Percentiles rank a stretch among this genome's conserved stretches.
Conservation (phyloP, 2,329 filamentous ascomycete genomes). For the Daldinia eschscholtzii region DNA sequence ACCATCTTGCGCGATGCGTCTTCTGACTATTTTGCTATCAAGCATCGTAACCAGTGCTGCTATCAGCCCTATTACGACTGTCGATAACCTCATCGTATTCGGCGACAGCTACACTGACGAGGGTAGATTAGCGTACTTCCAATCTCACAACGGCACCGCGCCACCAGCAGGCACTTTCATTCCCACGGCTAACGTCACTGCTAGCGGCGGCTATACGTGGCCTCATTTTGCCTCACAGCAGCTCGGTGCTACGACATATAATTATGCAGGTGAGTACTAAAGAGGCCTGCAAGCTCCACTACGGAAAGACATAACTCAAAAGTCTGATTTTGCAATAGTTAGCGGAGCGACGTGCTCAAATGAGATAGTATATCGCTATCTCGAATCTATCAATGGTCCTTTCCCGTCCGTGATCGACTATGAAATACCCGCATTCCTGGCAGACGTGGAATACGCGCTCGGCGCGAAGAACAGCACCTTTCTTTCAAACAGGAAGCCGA, state of each 20-base stretch:
- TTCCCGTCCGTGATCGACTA: slow-evolving; percentile 74
- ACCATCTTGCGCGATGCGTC: slow-evolving; percentile 19
- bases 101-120: slow-evolving; percentile 85
- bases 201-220: slow-evolving; percentile 77
- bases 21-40: slow-evolving; percentile 17
- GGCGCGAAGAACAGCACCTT: slow-evolving; percentile 51
- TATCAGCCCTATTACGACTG: slow-evolving; percentile 10
- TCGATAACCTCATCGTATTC: slow-evolving; percentile 76
- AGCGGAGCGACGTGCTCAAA: slow-evolving; percentile 80
- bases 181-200: slow-evolving; percentile 63
- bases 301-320: not conserved
- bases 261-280: slow-evolving; percentile 69
- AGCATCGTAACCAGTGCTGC: slow-evolving; percentile 13
- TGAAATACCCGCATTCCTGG: slow-evolving; percentile 68
- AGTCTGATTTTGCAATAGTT: slow-evolving; percentile 55
- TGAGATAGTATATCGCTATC: slow-evolving; percentile 22
- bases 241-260: slow-evolving; percentile 68
- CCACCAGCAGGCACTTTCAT: slow-evolving; percentile 71
- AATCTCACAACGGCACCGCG: slow-evolving; percentile 65
- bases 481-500: slow-evolving; percentile 59
- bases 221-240: slow-evolving; percentile 73
- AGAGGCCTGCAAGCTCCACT: not conserved
- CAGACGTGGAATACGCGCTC: slow-evolving; percentile 58
- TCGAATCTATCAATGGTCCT: slow-evolving; percentile 13
- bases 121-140: slow-evolving; percentile 73